A percentile compares a stretch with the other conserved stretches of the same genome.
Evolutionary conservation across 768 basidiomycete genomes (phyloP).

Genomic region (Tubosaeta sp.): DNA sequence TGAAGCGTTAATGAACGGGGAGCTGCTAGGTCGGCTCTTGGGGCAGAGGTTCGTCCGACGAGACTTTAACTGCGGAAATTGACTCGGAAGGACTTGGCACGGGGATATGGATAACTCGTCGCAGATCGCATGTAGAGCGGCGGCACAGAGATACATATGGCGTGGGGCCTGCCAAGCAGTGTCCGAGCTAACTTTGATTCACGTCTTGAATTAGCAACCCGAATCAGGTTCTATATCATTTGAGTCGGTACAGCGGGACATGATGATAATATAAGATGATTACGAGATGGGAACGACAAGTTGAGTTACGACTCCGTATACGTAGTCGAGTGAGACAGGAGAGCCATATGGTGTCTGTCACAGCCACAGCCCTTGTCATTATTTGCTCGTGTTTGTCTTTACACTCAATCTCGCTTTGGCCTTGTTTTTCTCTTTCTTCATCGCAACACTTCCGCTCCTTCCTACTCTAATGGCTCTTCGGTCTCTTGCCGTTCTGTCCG

Average conservation of each 20-base stretch:
- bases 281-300: slow-evolving; percentile 15
- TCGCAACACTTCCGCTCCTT: neutral
- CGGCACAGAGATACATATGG: neutral
- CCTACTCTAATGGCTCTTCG: slow-evolving; percentile 40
- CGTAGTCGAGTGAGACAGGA: neutral
- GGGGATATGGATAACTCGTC: slow-evolving; percentile 10
- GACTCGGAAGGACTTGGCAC: slow-evolving; percentile 10
- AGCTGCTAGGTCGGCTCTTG: neutral
- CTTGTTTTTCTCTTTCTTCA: slow-evolving; percentile 1
- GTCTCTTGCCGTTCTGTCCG: slow-evolving; percentile 48
- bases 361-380: neutral
- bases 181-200: slow-evolving; percentile 20
- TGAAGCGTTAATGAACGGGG: slow-evolving; percentile 27
- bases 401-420: slow-evolving; percentile 19
- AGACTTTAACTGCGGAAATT: slow-evolving; percentile 25
- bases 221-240: too few relatives aligned
- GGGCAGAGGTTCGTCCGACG: slow-evolving; percentile 1
- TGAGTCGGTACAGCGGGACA: too few relatives aligned
- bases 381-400: neutral
- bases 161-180: slow-evolving; percentile 11
- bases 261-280: neutral
- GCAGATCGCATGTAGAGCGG: slow-evolving; percentile 17
- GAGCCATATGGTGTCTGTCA: too few relatives aligned
- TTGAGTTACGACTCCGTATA: neutral
- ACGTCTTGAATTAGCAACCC: slow-evolving; percentile 15